phyloP scores from a whole-genome alignment of 768 basidiomycete genomes.

The Tremella fuciformis region DNA sequence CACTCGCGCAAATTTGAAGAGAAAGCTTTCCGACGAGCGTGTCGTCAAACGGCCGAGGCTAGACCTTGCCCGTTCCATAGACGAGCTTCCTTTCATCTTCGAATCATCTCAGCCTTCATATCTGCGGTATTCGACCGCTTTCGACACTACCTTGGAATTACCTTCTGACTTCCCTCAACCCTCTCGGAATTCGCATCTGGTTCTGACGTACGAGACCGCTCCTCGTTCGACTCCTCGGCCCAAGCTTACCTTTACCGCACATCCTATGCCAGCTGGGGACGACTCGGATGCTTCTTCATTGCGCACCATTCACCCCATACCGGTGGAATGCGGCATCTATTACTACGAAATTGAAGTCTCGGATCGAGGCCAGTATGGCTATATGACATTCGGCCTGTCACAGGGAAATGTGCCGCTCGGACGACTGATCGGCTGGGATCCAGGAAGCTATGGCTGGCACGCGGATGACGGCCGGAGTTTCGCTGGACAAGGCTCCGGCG shows the following conservation, averaged over 20 bases:
- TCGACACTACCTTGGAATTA: conserved; percentile 8
- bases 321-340: conserved; percentile 82
- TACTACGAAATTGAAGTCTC: conserved; percentile 89
- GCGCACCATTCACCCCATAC: conserved; percentile 72
- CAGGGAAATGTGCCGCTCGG: conserved; percentile 24
- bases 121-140: conserved; percentile 10
- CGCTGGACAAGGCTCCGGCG: conserved; percentile 65
- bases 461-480: conserved; percentile 58
- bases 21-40: not conserved
- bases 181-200: conserved; percentile 13
- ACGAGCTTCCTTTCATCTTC: not conserved
- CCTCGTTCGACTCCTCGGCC: conserved; percentile 12
- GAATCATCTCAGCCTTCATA: conserved; percentile 7
- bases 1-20: too few species aligned
- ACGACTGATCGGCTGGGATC: conserved; percentile 51
- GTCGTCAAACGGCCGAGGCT: not conserved
- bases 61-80: too few species aligned
- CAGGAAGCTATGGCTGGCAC: conserved; percentile 50
- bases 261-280: conserved; percentile 51
- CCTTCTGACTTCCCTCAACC: conserved; percentile 6
- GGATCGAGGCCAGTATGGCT: conserved; percentile 73
- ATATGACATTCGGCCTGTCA: conserved; percentile 56
- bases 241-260: conserved; percentile 26
- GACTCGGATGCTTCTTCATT: conserved; percentile 84
- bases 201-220: conserved; percentile 9